Percentiles rank a stretch among this genome's conserved stretches.
Conservation (phyloP, 495 filamentous ascomycete species). For the Trichoderma virens region DNA sequence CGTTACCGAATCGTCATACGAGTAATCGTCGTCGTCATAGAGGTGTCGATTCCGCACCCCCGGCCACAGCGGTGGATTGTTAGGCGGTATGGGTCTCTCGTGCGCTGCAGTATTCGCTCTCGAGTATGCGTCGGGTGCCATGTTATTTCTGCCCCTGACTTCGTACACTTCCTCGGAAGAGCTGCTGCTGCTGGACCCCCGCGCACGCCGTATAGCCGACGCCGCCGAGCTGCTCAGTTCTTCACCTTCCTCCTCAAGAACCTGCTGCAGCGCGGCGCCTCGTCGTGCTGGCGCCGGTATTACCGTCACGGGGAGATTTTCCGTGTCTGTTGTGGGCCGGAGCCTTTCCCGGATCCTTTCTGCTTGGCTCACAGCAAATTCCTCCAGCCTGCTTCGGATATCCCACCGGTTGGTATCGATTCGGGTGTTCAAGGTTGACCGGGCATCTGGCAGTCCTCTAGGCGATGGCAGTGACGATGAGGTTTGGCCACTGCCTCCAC, state of each 20-base stretch:
- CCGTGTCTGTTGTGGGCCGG: conserved; percentile 38
- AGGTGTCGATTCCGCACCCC: conserved; percentile 3
- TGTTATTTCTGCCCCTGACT: neutral
- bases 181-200: conserved; percentile 5
- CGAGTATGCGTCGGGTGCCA: neutral
- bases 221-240: conserved; percentile 5
- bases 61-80: conserved; percentile 10
- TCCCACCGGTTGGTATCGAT: conserved; percentile 30
- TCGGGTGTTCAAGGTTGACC: neutral
- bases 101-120: neutral
- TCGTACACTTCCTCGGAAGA: neutral
- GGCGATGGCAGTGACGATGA: neutral
- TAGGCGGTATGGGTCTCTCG: neutral
- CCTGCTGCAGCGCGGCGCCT: conserved; percentile 36
- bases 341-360: conserved; percentile 38
- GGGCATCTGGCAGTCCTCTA: neutral
- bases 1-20: conserved; percentile 9
- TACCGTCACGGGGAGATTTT: conserved; percentile 40
- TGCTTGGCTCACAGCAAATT: conserved; percentile 40
- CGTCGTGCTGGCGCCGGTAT: conserved; percentile 40
- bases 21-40: conserved; percentile 13
- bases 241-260: conserved; percentile 35
- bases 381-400: conserved; percentile 34
- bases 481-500: conserved; percentile 17
- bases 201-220: neutral